These are phyloP conservation scores for Epichloe brachyelytri DNA, from an alignment of 2,329 filamentous ascomycete genomes.

Conservation along the genomic window DNA sequence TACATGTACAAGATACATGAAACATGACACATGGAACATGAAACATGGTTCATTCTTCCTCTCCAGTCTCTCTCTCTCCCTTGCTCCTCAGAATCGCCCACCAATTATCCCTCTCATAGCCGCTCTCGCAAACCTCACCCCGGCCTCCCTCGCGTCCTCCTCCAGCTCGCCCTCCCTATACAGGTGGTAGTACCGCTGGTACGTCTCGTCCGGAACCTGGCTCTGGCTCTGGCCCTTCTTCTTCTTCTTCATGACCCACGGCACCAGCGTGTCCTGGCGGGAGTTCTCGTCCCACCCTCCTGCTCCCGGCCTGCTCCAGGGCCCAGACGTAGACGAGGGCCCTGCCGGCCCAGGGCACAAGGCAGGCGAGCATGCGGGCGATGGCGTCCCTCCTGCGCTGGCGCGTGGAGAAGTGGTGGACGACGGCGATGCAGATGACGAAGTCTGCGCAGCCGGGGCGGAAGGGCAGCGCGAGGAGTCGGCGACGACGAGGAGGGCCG, in stretches of 20 bases:
- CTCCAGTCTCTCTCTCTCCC: not conserved
- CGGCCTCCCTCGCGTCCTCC: constrained; percentile 58
- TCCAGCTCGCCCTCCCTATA: constrained; percentile 82
- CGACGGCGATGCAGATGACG: constrained; percentile 82
- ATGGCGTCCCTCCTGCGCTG: constrained; percentile 63
- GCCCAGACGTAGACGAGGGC: constrained; percentile 91
- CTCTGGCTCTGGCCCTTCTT: constrained; percentile 4
- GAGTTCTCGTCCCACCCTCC: constrained; percentile 78
- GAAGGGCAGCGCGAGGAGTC: constrained; percentile 80
- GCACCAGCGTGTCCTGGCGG: constrained; percentile 86
- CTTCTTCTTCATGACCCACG: constrained; percentile 62
- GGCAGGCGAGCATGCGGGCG: constrained; percentile 52
- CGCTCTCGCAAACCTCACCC: constrained; percentile 65
- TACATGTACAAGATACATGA: too few species aligned
- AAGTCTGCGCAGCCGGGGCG: constrained; percentile 54
- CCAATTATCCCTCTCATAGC: constrained; percentile 98
- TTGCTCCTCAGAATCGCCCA: constrained; percentile 54
- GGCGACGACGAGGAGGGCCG: constrained; percentile 43
- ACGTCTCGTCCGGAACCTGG: constrained; percentile 39
- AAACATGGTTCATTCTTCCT: too few species aligned
- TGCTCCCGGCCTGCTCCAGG: constrained; percentile 75
- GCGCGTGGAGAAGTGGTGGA: constrained; percentile 81
- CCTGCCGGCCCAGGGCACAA: constrained; percentile 47
- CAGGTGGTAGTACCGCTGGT: constrained; percentile 87
- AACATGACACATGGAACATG: too few species aligned